phyloP scores from a whole-genome alignment of 805 yeast species.

The Saccharomycopsis sp. region DNA sequence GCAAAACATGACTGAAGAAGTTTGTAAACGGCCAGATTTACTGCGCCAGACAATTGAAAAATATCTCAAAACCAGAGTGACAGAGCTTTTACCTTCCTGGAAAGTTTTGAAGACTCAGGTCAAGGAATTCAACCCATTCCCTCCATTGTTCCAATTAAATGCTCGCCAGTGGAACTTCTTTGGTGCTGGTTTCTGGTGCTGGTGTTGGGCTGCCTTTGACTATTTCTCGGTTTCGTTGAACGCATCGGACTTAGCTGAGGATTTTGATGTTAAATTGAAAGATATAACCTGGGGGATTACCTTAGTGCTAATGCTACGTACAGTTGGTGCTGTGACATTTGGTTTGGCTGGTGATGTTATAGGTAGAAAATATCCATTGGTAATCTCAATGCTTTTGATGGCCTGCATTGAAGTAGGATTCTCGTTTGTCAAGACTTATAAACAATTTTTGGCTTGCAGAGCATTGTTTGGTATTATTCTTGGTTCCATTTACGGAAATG shows the following conservation, averaged over 20 bases:
- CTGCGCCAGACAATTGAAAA: neutral
- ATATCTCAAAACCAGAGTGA: neutral
- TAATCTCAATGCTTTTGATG: conserved; percentile 42
- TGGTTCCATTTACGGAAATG: conserved; percentile 53
- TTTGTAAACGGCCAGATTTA: neutral
- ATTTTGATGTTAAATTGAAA: conserved; percentile 39
- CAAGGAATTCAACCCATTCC: neutral
- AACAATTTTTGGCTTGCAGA: conserved; percentile 54
- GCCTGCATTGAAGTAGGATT: conserved; percentile 56
- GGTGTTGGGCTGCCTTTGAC: conserved; percentile 66
- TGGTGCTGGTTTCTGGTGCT: conserved; percentile 45
- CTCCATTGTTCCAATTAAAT: neutral
- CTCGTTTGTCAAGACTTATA: conserved; percentile 54
- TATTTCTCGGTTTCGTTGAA: conserved; percentile 53
- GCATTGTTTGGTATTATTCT: conserved; percentile 57
- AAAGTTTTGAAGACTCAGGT: neutral
- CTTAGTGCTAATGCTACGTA: conserved; percentile 62
- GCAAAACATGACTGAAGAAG: neutral
- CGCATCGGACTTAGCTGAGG: conserved; percentile 40
- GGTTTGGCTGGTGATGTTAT: conserved; percentile 55
- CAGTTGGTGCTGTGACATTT: conserved; percentile 63
- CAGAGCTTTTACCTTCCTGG: neutral
- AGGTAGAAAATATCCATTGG: conserved; percentile 59
- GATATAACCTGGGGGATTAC: conserved; percentile 64
- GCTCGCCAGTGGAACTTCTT: conserved; percentile 42